A percentile compares a stretch with the other conserved stretches of the same genome.
phyloP scores from a whole-genome alignment of 805 yeast species.

The Metschnikowia anglica region DNA sequence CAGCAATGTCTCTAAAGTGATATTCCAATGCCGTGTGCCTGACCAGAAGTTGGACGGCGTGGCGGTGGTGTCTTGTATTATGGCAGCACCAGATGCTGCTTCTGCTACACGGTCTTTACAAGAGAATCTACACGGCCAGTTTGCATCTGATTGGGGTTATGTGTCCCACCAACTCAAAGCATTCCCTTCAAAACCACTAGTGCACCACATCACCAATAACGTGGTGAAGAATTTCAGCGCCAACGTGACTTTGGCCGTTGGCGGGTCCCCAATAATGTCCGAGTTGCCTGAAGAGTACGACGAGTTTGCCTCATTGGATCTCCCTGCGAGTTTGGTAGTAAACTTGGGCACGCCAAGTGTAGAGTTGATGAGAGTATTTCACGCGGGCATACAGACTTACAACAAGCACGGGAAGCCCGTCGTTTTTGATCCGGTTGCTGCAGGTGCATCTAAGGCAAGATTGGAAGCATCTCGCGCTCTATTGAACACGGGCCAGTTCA shows the following conservation, averaged over 20 bases:
- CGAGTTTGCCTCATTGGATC: constrained; percentile 55
- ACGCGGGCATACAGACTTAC: constrained; percentile 57
- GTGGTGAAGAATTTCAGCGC: constrained; percentile 92
- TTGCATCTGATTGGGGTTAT: constrained; percentile 7
- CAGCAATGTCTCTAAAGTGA: constrained; percentile 56
- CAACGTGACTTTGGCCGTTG: constrained; percentile 77
- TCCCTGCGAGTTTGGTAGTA: constrained; percentile 56
- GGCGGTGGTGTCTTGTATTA: constrained; percentile 84
- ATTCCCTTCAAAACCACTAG: constrained; percentile 50
- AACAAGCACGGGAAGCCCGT: constrained; percentile 58
- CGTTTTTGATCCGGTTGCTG: constrained; percentile 90
- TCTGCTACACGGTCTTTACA: constrained; percentile 46
- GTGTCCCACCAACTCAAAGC: neutral
- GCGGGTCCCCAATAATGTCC: constrained; percentile 89
- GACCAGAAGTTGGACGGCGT: constrained; percentile 68
- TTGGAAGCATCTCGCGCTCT: constrained; percentile 46
- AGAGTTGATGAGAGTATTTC: constrained; percentile 41
- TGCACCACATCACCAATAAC: constrained; percentile 83
- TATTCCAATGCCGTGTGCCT: constrained; percentile 48
- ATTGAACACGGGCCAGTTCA: constrained; percentile 55
- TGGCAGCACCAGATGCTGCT: constrained; percentile 60
- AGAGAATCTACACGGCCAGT: constrained; percentile 27
- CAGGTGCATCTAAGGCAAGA: constrained; percentile 73
- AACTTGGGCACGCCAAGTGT: constrained; percentile 74
- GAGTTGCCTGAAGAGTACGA: constrained; percentile 65